A percentile compares a stretch with the other conserved stretches of the same genome.
These are phyloP conservation scores for Colletotrichum tropicicola DNA, from an alignment of 2,329 filamentous ascomycete genomes.

Conservation along the genomic window DNA sequence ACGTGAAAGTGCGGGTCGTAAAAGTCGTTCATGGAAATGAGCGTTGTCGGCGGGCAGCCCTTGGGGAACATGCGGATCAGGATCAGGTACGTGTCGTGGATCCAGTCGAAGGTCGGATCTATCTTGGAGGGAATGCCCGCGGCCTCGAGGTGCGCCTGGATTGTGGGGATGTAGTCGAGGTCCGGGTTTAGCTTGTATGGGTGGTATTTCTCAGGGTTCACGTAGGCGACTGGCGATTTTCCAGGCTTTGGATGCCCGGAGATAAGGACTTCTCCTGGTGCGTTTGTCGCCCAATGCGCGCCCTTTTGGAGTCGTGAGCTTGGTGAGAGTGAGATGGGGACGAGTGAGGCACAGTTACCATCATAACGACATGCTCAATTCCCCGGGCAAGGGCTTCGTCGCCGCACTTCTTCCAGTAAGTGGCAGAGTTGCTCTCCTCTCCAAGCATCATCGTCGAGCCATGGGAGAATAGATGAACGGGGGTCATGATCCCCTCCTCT, in stretches of 20 bases:
- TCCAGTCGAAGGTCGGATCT: conserved; percentile 72
- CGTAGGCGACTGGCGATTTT: conserved; percentile 73
- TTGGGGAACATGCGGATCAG: conserved; percentile 75
- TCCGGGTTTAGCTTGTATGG: conserved; percentile 70
- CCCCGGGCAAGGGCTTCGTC: conserved; percentile 67
- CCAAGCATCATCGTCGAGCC: conserved; percentile 78
- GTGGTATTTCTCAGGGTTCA: conserved; percentile 71
- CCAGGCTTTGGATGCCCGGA: conserved; percentile 66
- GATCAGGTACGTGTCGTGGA: conserved; percentile 76
- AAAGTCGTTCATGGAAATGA: conserved; percentile 45
- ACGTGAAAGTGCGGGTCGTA: conserved; percentile 55
- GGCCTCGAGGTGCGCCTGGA: conserved; percentile 58
- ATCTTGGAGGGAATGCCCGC: conserved; percentile 62
- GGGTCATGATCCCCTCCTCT: conserved; percentile 45
- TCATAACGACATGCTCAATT: conserved; percentile 72
- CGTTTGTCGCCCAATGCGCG: conserved; percentile 70
- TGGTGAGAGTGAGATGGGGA: background rate
- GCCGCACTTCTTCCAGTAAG: conserved; percentile 73
- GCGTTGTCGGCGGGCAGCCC: conserved; percentile 71
- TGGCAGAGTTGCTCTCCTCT: conserved; percentile 67
- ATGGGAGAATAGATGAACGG: conserved; percentile 75
- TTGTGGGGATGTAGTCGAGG: conserved; percentile 55
- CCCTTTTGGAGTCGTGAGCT: conserved; percentile 48
- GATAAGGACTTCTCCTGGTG: conserved; percentile 65
- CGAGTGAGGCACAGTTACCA: conserved; percentile 52